Percentiles rank a stretch among this genome's conserved stretches.
Conservation (phyloP, 768 basidiomycete species). For the Polyporus arcularius region DNA sequence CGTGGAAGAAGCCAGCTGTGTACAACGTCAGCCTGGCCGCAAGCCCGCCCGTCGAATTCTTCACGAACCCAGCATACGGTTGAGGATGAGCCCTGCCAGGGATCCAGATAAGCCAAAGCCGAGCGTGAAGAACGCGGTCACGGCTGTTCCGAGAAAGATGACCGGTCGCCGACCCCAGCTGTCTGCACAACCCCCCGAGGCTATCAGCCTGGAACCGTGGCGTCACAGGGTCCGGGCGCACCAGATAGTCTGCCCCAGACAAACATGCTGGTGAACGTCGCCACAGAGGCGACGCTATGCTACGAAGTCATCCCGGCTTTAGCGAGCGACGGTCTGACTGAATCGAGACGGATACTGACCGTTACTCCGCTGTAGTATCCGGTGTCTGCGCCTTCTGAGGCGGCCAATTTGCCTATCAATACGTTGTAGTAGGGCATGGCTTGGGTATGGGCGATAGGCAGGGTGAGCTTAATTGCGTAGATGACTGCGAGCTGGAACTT, state of each 20-base stretch:
- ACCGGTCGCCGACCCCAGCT: constrained; percentile 63
- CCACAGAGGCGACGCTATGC: constrained; percentile 61
- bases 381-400: constrained; percentile 56
- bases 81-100: constrained; percentile 45
- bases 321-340: neutral
- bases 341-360: constrained; percentile 34
- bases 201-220: too few relatives aligned
- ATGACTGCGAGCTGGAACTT: constrained; percentile 52
- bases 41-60: too few relatives aligned
- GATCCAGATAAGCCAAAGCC: constrained; percentile 60
- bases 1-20: constrained; percentile 27
- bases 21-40: neutral
- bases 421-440: constrained; percentile 69
- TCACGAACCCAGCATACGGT: constrained; percentile 43
- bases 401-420: constrained; percentile 53
- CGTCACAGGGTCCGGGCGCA: neutral
- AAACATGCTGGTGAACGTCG: constrained; percentile 59
- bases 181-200: constrained; percentile 37
- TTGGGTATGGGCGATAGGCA: constrained; percentile 62
- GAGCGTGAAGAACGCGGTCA: constrained; percentile 50
- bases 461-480: constrained; percentile 55
- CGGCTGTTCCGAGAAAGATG: constrained; percentile 51
- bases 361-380: constrained; percentile 72
- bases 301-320: constrained; percentile 24
- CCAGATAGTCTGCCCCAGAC: constrained; percentile 60